Conservation (phyloP, 139 green algal species). For the Medakamo hakoo region DNA sequence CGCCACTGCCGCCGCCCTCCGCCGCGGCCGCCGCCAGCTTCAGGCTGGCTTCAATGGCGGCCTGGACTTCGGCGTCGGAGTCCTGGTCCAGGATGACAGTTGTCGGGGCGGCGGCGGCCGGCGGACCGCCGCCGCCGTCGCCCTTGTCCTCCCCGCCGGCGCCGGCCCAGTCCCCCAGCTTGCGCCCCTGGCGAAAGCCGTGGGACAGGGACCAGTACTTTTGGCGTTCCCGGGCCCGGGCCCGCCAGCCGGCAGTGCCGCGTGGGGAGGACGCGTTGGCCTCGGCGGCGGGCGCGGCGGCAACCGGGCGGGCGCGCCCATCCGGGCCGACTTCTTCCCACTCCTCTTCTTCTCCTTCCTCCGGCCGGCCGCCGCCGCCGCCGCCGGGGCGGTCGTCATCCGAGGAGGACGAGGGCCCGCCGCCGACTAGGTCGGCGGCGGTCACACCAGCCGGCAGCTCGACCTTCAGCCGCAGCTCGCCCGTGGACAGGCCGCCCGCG, state of each 20-base stretch:
- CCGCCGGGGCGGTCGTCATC: no score
- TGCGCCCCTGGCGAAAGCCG: conserved; percentile 72
- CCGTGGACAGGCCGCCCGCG: no score
- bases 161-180: conserved; percentile 62
- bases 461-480: no score
- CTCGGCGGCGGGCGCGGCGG: background rate
- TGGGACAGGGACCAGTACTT: conserved; percentile 64
- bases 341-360: no score
- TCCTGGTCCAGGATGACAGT: conserved; percentile 28
- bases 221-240: conserved; percentile 45
- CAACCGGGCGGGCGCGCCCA: background rate
- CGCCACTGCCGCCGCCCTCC: background rate
- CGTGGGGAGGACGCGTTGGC: background rate
- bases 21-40: background rate
- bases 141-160: conserved; percentile 1
- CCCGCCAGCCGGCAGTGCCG: conserved; percentile 32
- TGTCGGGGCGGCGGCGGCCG: background rate
- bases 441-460: no score
- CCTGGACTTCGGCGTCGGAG: conserved; percentile 42
- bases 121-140: background rate
- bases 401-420: no score
- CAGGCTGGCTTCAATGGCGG: conserved; percentile 46
- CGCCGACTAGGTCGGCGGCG: no score
- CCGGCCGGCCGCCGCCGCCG: no score
- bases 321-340: no score